Base-by-base conservation (phyloP, 805 yeast species). In the Ogataea paradorogensis region DNA sequence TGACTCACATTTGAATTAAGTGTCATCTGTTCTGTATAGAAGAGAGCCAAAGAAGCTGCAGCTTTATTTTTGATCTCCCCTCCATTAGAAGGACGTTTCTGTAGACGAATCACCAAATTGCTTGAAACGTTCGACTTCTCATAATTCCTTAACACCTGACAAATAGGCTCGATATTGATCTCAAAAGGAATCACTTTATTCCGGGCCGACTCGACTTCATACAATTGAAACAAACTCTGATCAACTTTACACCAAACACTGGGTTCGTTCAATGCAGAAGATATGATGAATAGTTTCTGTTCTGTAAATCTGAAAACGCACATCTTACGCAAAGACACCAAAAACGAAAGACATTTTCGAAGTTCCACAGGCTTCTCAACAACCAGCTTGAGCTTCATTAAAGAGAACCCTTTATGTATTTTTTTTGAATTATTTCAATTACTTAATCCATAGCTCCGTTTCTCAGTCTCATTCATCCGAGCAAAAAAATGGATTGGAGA, bases 181-280 rank as follows among this genome's bases (percentile, higher is more conserved):
- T 84, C 90, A 39, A 84, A 58, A 42, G 73, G 69, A 15, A 84
- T 73, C 14, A 70, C 66, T 51, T 80, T 73, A 25, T 77, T 76
- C 18, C 80, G 62, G 1, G 70, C 50, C 31, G 83, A 74, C 35
- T 67, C 71, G 24, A 79, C 68, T 44, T 75, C 79, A 28, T 74
- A 68, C 29, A 67, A 61, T 47, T 67, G 67, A 65, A 81, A 74
- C 27, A 78, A 55, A 10, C 67, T 61, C 3, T 53, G 67, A 13
- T 70, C 65, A 10, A 82, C 52, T 43, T 74, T 76, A 48, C 83
- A 73, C 87, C 88, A 83, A 2, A 79, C 75, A 46, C 80, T 86
- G 2, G 88, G 86, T 42, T 80, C 83, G 30, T 70, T 66, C 20
- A 70, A 48, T 7, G 74, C 67, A 1, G 73, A 68, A 48, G 80